These are phyloP conservation scores for Sarcomyxa edulis DNA, from an alignment of 768 basidiomycete species.

Conservation along the genomic window DNA sequence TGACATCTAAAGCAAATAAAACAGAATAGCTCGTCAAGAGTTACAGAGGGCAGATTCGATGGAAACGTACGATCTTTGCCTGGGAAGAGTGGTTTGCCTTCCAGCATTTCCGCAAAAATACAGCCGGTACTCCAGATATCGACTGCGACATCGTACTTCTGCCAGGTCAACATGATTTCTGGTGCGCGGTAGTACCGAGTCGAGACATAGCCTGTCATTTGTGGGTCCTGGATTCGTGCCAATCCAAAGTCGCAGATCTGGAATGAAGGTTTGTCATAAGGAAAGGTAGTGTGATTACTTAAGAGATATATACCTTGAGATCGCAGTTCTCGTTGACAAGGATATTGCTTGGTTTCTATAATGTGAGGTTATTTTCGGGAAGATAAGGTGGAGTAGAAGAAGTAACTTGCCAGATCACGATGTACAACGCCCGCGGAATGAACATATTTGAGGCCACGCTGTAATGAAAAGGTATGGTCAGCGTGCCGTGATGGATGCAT, in stretches of 20 bases:
- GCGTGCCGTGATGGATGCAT: slow-evolving; percentile 1
- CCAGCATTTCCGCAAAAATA: slow-evolving; percentile 99
- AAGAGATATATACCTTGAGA: slow-evolving; percentile 64
- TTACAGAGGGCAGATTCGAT: slow-evolving; percentile 1
- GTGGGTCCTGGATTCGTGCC: slow-evolving; percentile 97
- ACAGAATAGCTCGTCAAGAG: slow-evolving; percentile 3
- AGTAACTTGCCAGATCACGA: slow-evolving; percentile 74
- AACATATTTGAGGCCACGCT: slow-evolving; percentile 99
- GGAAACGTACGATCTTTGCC: slow-evolving; percentile 92
- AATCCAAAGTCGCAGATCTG: slow-evolving; percentile 99
- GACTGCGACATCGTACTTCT: slow-evolving; percentile 99
- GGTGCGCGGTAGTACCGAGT: slow-evolving; percentile 98
- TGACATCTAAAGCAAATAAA: slow-evolving; percentile 70
- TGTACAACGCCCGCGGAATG: slow-evolving; percentile 99
- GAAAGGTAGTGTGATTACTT: background rate
- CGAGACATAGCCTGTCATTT: slow-evolving; percentile 99
- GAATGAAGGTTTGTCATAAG: slow-evolving; percentile 9
- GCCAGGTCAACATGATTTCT: slow-evolving; percentile 99
- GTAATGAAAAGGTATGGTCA: slow-evolving; percentile 6
- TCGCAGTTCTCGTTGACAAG: slow-evolving; percentile 99
- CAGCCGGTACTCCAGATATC: slow-evolving; percentile 99
- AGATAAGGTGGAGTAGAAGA: slow-evolving; percentile 1
- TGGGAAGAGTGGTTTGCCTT: slow-evolving; percentile 97
- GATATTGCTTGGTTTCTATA: slow-evolving; percentile 96
- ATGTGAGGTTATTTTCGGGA: slow-evolving; percentile 2